Conservation (phyloP, 116 monocot genomes). For the Iris pallida region DNA sequence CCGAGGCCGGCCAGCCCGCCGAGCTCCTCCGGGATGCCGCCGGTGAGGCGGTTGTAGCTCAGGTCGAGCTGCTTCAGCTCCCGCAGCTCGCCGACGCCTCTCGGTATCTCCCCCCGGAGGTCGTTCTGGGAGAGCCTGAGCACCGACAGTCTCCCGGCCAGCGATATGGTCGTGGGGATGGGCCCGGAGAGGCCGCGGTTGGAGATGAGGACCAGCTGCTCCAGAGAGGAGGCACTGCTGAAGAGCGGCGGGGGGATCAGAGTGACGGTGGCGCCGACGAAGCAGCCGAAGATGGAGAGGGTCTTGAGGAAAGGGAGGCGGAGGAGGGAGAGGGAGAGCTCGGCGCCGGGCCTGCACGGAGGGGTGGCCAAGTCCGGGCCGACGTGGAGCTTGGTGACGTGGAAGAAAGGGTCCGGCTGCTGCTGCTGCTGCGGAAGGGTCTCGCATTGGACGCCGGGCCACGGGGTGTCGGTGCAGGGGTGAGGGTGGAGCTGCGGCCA, state of each 20-base stretch:
- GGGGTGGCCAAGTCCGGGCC: conserved; percentile 46
- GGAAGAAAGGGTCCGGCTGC: conserved; percentile 15
- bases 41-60: conserved; percentile 48
- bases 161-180: conserved; percentile 28
- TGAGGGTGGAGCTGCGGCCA: conserved; percentile 54
- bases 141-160: conserved; percentile 26
- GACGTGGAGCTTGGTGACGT: conserved; percentile 56
- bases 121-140: conserved; percentile 58
- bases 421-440: conserved; percentile 2
- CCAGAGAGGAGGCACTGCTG: conserved; percentile 27
- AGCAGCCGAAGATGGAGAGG: conserved; percentile 60
- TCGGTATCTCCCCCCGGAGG: conserved; percentile 33
- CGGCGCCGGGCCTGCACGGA: conserved; percentile 44
- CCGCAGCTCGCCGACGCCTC: conserved; percentile 20
- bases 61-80: conserved; percentile 54
- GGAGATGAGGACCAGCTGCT: conserved; percentile 54
- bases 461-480: conserved; percentile 69
- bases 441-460: conserved; percentile 72
- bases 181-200: conserved; percentile 46
- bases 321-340: conserved; percentile 27
- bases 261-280: conserved; percentile 13
- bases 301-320: conserved; percentile 51
- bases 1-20: conserved; percentile 34
- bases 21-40: conserved; percentile 38
- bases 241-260: conserved; percentile 43